phyloP scores from a whole-genome alignment of 768 basidiomycete species.

The Cytidiella melzeri region DNA sequence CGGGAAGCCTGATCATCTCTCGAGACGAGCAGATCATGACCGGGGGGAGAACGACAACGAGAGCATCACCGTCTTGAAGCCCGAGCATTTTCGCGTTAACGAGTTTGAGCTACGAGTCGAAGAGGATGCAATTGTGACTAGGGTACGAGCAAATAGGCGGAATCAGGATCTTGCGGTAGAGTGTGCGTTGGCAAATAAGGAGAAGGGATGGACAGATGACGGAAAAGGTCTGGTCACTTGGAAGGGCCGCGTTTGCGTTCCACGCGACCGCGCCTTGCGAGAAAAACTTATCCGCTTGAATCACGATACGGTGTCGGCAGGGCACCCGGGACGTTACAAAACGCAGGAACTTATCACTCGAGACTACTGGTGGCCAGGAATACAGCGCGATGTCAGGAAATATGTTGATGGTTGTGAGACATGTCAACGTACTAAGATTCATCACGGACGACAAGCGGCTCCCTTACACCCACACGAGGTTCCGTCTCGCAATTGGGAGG shows the following conservation, averaged over 20 bases:
- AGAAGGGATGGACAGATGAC: slow-evolving; percentile 11
- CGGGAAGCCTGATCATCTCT: slow-evolving; percentile 16
- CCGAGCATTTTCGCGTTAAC: slow-evolving; percentile 6
- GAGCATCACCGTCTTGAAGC: slow-evolving; percentile 10
- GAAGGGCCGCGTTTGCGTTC: slow-evolving; percentile 27
- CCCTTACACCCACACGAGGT: slow-evolving; percentile 29
- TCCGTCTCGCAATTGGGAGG: slow-evolving; percentile 13
- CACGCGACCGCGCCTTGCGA: slow-evolving; percentile 24
- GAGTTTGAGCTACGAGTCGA: slow-evolving; percentile 2
- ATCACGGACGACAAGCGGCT: slow-evolving; percentile 23
- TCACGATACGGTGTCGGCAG: slow-evolving; percentile 33
- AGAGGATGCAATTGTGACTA: not conserved
- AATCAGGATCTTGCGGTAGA: slow-evolving; percentile 15
- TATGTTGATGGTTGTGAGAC: slow-evolving; percentile 28
- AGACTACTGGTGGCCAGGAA: slow-evolving; percentile 36
- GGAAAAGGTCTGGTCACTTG: slow-evolving; percentile 18
- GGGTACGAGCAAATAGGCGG: slow-evolving; percentile 15
- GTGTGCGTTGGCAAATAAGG: slow-evolving; percentile 12
- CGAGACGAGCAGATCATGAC: slow-evolving; percentile 20
- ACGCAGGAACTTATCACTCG: slow-evolving; percentile 28
- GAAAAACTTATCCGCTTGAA: slow-evolving; percentile 24
- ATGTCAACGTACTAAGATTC: slow-evolving; percentile 25
- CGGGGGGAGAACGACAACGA: slow-evolving; percentile 17
- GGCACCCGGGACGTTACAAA: slow-evolving; percentile 34
- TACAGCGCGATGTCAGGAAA: slow-evolving; percentile 19